Conservation (phyloP, 106 monocot species). For the Narthecium ossifragum region DNA sequence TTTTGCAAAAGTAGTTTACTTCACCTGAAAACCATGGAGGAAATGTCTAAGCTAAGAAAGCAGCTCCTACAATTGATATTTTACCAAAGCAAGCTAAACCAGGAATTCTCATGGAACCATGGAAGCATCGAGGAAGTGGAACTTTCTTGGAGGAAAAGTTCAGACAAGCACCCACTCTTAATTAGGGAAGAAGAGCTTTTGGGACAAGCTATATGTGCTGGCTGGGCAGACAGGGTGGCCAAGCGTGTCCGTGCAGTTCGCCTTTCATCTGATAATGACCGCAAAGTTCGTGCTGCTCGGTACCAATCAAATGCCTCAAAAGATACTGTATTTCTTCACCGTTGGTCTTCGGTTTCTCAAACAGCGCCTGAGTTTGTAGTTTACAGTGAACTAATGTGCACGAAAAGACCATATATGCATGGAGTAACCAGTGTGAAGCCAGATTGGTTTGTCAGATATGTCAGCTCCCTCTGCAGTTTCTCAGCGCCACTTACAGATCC, state of each 20-base stretch:
- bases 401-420: constrained; percentile 85
- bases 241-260: constrained; percentile 37
- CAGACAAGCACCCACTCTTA: constrained; percentile 41
- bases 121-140: constrained; percentile 59
- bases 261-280: constrained; percentile 35
- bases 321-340: constrained; percentile 71
- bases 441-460: constrained; percentile 82
- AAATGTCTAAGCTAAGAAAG: constrained; percentile 93
- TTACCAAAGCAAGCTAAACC: constrained; percentile 24
- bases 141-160: constrained; percentile 37
- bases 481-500: constrained; percentile 73
- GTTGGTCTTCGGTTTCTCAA: constrained; percentile 65
- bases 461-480: constrained; percentile 64
- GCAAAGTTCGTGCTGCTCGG: constrained; percentile 32
- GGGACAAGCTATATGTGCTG: constrained; percentile 85
- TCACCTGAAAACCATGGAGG: constrained; percentile 88
- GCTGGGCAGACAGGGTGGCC: constrained; percentile 92
- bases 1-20: constrained; percentile 68
- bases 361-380: constrained; percentile 77
- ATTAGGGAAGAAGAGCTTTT: constrained; percentile 78
- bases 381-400: constrained; percentile 65
- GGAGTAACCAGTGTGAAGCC: constrained; percentile 74
- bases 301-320: constrained; percentile 66
- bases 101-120: constrained; percentile 59
- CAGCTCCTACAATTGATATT: constrained; percentile 75